phyloP scores from a whole-genome alignment of 2,329 filamentous ascomycete genomes.

The Colletotrichum sp. region DNA sequence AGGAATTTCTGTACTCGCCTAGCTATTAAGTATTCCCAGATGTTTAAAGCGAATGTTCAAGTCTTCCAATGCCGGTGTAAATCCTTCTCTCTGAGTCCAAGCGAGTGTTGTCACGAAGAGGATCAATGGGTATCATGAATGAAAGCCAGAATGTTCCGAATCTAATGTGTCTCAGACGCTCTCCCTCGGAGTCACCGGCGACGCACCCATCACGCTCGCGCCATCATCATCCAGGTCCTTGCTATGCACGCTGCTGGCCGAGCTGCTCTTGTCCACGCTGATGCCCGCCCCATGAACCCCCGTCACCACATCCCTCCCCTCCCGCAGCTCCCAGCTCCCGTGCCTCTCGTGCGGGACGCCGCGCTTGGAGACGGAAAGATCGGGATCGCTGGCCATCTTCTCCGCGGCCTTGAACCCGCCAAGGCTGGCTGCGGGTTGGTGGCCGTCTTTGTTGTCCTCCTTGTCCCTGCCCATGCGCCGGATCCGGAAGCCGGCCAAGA shows the following conservation, averaged over 20 bases:
- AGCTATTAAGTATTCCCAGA: not conserved
- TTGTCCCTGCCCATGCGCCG: conserved; percentile 16
- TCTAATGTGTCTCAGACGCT: conserved; percentile 32
- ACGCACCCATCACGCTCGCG: conserved; percentile 35
- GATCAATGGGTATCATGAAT: conserved; percentile 21
- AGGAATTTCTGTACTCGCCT: not conserved
- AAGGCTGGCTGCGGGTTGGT: conserved; percentile 17
- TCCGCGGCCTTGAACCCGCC: conserved; percentile 50
- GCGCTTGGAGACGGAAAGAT: conserved; percentile 41
- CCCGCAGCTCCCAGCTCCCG: conserved; percentile 55
- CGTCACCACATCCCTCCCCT: conserved; percentile 22
- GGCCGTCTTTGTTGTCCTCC: not conserved
- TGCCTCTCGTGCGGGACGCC: conserved; percentile 46
- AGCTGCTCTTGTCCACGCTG: conserved; percentile 27
- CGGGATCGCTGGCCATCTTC: conserved; percentile 48
- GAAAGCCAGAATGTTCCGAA: not conserved
- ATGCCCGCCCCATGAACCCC: conserved; percentile 18
- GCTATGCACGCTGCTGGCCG: conserved; percentile 1
- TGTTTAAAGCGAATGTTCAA: not conserved
- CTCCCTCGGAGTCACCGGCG: conserved; percentile 43
- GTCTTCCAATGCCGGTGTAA: not conserved
- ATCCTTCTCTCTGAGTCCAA: not conserved
- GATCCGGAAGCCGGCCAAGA: conserved; percentile 38
- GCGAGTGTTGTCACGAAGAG: not conserved
- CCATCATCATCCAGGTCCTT: conserved; percentile 35